Conservation (phyloP, 2,329 filamentous ascomycete genomes). For the Aotearoamyces nothofagi region DNA sequence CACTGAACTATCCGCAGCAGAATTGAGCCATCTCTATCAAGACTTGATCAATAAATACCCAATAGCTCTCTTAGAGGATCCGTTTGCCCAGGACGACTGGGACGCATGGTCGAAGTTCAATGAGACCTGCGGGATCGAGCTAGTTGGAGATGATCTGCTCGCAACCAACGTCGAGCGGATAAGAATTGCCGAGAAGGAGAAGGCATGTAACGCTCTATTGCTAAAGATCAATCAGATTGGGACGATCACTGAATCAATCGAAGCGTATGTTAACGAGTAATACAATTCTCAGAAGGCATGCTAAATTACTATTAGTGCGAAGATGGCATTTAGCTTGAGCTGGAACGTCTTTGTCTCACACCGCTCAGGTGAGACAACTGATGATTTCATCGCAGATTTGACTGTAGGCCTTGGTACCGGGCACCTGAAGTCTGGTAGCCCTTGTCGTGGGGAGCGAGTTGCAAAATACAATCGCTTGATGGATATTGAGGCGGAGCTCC, state of each 20-base stretch:
- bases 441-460: slow-evolving; percentile 24
- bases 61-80: slow-evolving; percentile 24
- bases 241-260: slow-evolving; percentile 24
- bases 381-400: slow-evolving; percentile 28
- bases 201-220: slow-evolving; percentile 24
- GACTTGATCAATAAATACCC: slow-evolving; percentile 21
- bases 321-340: slow-evolving; percentile 9
- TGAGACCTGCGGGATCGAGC: slow-evolving; percentile 18
- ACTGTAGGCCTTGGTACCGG: slow-evolving; percentile 23
- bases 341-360: slow-evolving; percentile 28
- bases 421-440: slow-evolving; percentile 25
- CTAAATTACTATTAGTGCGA: slow-evolving; percentile 5
- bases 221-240: slow-evolving; percentile 29
- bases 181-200: slow-evolving; percentile 20
- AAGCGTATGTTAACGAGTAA: slow-evolving; percentile 17
- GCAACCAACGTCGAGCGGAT: slow-evolving; percentile 23
- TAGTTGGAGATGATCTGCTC: slow-evolving; percentile 26
- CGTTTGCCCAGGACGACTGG: slow-evolving; percentile 26
- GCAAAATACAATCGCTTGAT: slow-evolving; percentile 28
- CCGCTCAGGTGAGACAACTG: slow-evolving; percentile 25
- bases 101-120: slow-evolving; percentile 21
- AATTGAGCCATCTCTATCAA: slow-evolving; percentile 19
- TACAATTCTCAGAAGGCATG: slow-evolving; percentile 1
- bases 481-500: too few species aligned
- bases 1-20: slow-evolving; percentile 8